phyloP scores from a whole-genome alignment of 1,139 yeast species.

The Geotrichum candidum region DNA sequence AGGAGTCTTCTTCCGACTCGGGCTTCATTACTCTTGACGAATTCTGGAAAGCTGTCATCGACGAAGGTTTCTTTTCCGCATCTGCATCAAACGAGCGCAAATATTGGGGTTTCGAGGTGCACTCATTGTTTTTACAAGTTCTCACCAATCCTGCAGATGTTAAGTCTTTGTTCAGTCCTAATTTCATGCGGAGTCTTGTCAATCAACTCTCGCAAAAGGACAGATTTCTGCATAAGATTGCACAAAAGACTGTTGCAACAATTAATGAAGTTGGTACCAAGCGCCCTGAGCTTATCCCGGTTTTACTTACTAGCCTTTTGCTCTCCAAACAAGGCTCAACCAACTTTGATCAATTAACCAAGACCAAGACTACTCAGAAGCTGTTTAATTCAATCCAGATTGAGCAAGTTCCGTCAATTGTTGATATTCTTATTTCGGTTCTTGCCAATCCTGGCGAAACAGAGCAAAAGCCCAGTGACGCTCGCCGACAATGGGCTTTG shows the following conservation, averaged over 20 bases:
- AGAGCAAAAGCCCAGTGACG: constrained; percentile 38
- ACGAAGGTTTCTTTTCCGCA: constrained; percentile 69
- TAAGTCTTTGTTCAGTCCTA: constrained; percentile 52
- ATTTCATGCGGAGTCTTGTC: constrained; percentile 66
- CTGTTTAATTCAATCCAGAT: constrained; percentile 37
- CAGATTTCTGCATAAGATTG: constrained; percentile 61
- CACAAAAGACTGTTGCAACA: constrained; percentile 46
- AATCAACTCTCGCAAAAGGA: constrained; percentile 69
- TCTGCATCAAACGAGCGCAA: constrained; percentile 82
- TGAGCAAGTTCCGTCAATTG: constrained; percentile 31
- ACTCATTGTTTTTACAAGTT: constrained; percentile 42
- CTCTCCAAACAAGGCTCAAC: constrained; percentile 51
- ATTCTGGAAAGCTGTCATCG: constrained; percentile 77
- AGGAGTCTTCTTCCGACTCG: constrained; percentile 15
- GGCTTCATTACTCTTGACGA: constrained; percentile 43
- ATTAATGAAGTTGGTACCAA: constrained; percentile 40
- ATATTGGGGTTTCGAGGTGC: constrained; percentile 77
- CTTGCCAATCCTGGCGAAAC: constrained; percentile 31
- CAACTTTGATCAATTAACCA: constrained; percentile 73
- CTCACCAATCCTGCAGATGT: constrained; percentile 33
- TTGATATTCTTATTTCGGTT: constrained; percentile 32
- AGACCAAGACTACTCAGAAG: constrained; percentile 60
- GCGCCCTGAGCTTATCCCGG: constrained; percentile 44
- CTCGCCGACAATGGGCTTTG: constrained; percentile 56
- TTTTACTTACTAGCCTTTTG: constrained; percentile 46